These are phyloP conservation scores for Colletotrichum phormii DNA, from an alignment of 2,329 filamentous ascomycete species.

Conservation along the genomic window DNA sequence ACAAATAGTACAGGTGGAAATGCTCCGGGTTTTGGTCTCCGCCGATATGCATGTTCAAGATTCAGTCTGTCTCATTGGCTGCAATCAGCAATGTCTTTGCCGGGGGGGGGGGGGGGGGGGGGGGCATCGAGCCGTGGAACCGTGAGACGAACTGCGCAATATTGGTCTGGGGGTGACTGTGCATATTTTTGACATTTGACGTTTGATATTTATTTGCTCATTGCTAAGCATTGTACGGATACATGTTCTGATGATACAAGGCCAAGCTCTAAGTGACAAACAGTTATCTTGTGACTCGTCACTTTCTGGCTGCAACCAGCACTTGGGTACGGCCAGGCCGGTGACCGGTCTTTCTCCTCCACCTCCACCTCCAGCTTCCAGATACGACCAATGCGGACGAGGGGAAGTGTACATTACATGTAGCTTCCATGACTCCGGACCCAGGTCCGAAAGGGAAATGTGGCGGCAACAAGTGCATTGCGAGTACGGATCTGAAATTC, in stretches of 20 bases:
- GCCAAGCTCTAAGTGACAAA: slow-evolving; percentile 23
- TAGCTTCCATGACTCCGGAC: not conserved
- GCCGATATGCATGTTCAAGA: not conserved
- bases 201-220: slow-evolving; percentile 12
- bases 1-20: not conserved
- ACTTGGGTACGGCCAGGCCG: not conserved
- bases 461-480: not conserved
- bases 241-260: slow-evolving; percentile 18
- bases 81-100: not conserved
- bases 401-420: no score
- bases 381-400: not conserved
- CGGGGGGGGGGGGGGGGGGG: no score
- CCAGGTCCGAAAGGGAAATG: not conserved
- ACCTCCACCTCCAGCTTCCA: not conserved
- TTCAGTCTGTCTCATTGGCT: not conserved
- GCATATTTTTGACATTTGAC: slow-evolving; percentile 3
- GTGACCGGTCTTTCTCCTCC: not conserved
- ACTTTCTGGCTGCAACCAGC: not conserved
- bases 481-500: not conserved
- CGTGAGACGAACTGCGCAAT: not conserved
- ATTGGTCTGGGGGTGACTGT: not conserved
- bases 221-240: not conserved
- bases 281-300: slow-evolving; percentile 22
- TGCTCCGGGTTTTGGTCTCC: not conserved
- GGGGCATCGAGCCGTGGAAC: not conserved